Evolutionary conservation across 768 basidiomycete genomes (phyloP), one percentile per base, ranked within the genome.

Genomic region (Russula griseocarnosa): DNA sequence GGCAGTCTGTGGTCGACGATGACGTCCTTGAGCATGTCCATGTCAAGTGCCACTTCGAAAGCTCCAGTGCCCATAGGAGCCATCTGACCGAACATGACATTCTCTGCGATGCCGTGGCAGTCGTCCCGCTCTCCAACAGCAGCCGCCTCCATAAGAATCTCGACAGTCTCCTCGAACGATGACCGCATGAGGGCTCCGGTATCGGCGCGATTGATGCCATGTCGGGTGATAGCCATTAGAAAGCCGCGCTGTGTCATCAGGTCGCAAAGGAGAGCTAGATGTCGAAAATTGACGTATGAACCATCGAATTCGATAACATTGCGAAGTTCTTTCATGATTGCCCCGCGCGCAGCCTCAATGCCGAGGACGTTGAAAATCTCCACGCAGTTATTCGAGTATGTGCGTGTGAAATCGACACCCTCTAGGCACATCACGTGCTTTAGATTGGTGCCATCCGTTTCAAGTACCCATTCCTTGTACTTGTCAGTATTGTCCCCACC

Each of bases 1-100:
- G 93, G 93, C 20, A 97, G 79, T 28, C 94, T 90, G 71, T 96
- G 94, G 74, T 99, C 97, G 55, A 98, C 90, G 60, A 98, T 94
- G 46, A 97, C 95, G 63, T 98, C 96, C 80, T 97, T 97, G 70
- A 99, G 80, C 94, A 98, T 96, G 69, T 95, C 91, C 71, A 98
- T 92, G 74, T 99, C 97, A 55, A 99, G 82, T 0, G 93, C 88
- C 55, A 99, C 91, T 55, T 98, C 96, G 71, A 96, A 98, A 9
- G 92, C 84, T 16, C 97, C 97, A 0, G 97, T 98, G 57, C 97
- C 97, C 94, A 99, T 98, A 0, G 95, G 95, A n/a, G 96, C 95
- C 85, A 98, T 90, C 77, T 98, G 97, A 20, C 97, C 97, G 70
- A 99, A 93, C 82, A 99, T 86, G 47, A 99, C 94, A 71, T 98